phyloP scores from a whole-genome alignment of 345 rosid genomes.

The Brassica rapa region DNA sequence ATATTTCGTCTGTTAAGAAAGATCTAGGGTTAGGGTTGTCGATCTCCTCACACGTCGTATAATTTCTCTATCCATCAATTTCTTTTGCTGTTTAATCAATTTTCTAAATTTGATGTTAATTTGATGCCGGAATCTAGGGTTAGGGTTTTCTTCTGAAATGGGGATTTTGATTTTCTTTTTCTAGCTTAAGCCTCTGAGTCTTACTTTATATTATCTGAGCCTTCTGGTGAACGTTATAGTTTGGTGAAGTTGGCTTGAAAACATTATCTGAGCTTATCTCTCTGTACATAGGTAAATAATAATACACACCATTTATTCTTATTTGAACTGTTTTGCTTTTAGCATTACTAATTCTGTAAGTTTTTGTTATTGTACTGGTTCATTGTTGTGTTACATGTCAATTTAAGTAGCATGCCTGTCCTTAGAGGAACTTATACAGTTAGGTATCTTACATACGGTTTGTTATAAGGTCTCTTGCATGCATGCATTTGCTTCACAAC shows the following conservation, averaged over 20 bases:
- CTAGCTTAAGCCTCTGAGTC: conserved; percentile 12
- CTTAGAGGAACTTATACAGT: neutral
- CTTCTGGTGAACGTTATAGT: conserved; percentile 11
- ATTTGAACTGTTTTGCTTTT: neutral
- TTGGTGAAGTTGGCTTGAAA: conserved; percentile 21
- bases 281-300: conserved; percentile 37
- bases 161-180: conserved; percentile 36
- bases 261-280: conserved; percentile 21
- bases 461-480: conserved; percentile 6
- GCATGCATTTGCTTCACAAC: conserved; percentile 1
- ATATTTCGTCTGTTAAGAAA: neutral
- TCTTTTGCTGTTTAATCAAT: neutral
- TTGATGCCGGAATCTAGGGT: conserved; percentile 45
- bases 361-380: neutral
- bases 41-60: conserved; percentile 26
- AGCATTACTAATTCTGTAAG: neutral
- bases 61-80: conserved; percentile 30
- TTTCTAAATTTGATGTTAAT: conserved; percentile 26
- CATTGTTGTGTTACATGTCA: conserved; percentile 19
- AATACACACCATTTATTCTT: conserved; percentile 1
- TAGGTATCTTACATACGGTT: neutral
- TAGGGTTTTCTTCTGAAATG: conserved; percentile 42
- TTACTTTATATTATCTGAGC: neutral
- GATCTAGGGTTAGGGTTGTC: conserved; percentile 61
- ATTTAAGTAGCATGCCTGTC: neutral